phyloP scores from a whole-genome alignment of 1,284 basidiomycete species.

The Trametes pubescens region DNA sequence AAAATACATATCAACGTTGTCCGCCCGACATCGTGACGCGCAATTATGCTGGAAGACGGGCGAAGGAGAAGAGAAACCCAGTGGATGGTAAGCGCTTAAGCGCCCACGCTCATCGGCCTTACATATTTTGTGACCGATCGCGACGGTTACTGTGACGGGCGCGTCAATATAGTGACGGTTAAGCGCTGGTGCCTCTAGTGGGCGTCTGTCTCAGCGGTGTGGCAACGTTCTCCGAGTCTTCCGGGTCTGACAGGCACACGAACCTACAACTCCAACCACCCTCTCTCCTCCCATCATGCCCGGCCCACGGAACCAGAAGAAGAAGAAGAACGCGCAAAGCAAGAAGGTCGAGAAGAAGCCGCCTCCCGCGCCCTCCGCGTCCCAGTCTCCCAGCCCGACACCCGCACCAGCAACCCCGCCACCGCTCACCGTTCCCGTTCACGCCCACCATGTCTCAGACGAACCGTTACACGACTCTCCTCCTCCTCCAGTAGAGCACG shows the following conservation, averaged over 20 bases:
- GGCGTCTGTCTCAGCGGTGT: background rate
- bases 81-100: too few relatives aligned
- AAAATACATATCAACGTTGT: too few relatives aligned
- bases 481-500: background rate
- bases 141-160: slow-evolving; percentile 15
- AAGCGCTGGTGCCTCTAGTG: background rate
- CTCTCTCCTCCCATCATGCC: slow-evolving; percentile 46
- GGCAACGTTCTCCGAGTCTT: slow-evolving; percentile 8
- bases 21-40: too few relatives aligned
- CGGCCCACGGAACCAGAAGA: slow-evolving; percentile 55
- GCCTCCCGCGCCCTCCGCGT: background rate
- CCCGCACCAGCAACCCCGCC: slow-evolving; percentile 11
- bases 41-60: too few relatives aligned
- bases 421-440: background rate
- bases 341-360: slow-evolving; percentile 39
- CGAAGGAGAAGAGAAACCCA: too few relatives aligned
- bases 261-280: slow-evolving; percentile 3
- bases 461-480: background rate
- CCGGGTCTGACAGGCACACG: background rate
- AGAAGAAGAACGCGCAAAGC: slow-evolving; percentile 38
- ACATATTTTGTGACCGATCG: slow-evolving; percentile 3
- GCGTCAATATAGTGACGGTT: slow-evolving; percentile 7
- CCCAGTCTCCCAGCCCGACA: slow-evolving; percentile 10
- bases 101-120: background rate
- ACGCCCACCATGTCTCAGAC: slow-evolving; percentile 11